These are phyloP conservation scores for Vinca major DNA, from an alignment of 305 asterid genomes.

Conservation along the genomic window DNA sequence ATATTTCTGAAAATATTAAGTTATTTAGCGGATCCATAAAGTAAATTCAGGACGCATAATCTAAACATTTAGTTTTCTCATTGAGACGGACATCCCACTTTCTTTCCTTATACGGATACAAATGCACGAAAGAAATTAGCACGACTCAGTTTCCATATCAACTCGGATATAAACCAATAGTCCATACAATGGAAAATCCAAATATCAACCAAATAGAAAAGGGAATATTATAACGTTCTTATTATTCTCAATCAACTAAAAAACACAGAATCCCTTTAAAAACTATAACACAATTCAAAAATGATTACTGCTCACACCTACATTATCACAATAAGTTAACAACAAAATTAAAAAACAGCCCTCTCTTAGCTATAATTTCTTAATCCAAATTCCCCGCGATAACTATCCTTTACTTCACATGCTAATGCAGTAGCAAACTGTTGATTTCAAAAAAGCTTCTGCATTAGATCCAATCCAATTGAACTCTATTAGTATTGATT, in stretches of 20 bases:
- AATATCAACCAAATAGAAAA: background rate
- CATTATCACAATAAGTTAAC: background rate
- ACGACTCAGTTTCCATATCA: too few species aligned
- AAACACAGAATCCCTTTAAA: background rate
- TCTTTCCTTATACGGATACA: too few species aligned
- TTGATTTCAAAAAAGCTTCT: background rate
- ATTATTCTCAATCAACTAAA: background rate
- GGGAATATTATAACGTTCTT: background rate
- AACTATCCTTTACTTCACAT: background rate
- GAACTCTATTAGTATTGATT: constrained; percentile 3
- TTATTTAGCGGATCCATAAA: too few species aligned
- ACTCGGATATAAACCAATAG: too few species aligned
- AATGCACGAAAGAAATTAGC: too few species aligned
- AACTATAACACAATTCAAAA: background rate
- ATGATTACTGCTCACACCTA: constrained; percentile 4
- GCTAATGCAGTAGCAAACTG: constrained; percentile 11
- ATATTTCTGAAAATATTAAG: too few species aligned
- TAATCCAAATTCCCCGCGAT: constrained; percentile 15
- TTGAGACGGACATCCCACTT: too few species aligned
- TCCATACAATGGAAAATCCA: too few species aligned
- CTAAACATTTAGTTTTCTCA: too few species aligned
- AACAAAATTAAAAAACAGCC: background rate
- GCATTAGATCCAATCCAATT: background rate
- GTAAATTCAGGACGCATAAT: too few species aligned
- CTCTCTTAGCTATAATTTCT: constrained; percentile 9